A percentile compares a stretch with the other conserved stretches of the same genome.
phyloP scores from a whole-genome alignment of 2,329 filamentous ascomycete species.

The Alternaria sp. region DNA sequence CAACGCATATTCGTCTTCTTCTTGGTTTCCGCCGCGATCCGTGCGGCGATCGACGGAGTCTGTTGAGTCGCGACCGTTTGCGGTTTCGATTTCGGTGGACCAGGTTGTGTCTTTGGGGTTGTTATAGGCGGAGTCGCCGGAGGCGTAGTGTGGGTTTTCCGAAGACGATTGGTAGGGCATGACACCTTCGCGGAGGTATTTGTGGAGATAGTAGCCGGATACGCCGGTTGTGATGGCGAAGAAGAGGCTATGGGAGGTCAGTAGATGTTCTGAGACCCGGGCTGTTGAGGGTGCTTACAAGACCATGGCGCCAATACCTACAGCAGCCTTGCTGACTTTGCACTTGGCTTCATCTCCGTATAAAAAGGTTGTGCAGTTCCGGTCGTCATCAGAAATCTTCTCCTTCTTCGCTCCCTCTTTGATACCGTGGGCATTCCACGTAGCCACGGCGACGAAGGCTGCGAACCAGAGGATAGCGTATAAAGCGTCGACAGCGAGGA shows the following conservation, averaged over 20 bases:
- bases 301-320: constrained; percentile 65
- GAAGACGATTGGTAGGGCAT: constrained; percentile 58
- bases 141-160: constrained; percentile 55
- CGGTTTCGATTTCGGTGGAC: constrained; percentile 55
- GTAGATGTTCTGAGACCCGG: neutral
- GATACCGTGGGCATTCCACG: constrained; percentile 65
- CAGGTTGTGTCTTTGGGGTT: constrained; percentile 53
- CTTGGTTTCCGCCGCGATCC: constrained; percentile 54
- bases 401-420: constrained; percentile 57
- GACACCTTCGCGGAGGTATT: constrained; percentile 65
- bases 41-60: constrained; percentile 53
- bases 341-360: constrained; percentile 66
- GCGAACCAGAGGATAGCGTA: constrained; percentile 66
- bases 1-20: constrained; percentile 62
- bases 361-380: constrained; percentile 63
- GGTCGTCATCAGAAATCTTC: constrained; percentile 53
- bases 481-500: constrained; percentile 63
- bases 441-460: constrained; percentile 65
- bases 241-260: constrained; percentile 55
- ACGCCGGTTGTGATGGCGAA: constrained; percentile 63
- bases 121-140: constrained; percentile 38
- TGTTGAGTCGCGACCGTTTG: constrained; percentile 51
- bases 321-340: constrained; percentile 63
- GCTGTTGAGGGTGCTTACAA: constrained; percentile 56
- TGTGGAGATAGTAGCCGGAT: constrained; percentile 63